Evolutionary conservation across 2,329 filamentous ascomycete species (phyloP).

Genomic region (Sclerotinia borealis): DNA sequence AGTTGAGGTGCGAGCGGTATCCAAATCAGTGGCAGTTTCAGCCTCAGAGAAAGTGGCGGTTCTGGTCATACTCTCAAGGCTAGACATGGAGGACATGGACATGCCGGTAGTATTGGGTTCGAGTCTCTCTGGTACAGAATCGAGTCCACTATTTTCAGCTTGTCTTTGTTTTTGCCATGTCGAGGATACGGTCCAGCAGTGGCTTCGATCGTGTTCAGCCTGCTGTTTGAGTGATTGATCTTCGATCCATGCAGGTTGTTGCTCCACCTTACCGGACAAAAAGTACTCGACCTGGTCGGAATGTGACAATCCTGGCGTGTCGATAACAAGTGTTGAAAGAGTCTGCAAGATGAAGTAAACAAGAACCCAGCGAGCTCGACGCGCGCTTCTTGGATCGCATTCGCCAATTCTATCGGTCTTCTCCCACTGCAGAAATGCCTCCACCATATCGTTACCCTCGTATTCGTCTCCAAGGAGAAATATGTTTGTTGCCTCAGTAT

Average conservation of each 20-base stretch:
- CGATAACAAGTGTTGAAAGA: slow-evolving; percentile 52
- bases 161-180: background rate
- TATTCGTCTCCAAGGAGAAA: slow-evolving; percentile 49
- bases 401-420: slow-evolving; percentile 46
- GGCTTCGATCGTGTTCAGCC: slow-evolving; percentile 27
- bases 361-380: slow-evolving; percentile 55
- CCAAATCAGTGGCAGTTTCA: background rate
- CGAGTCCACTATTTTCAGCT: background rate
- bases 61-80: slow-evolving; percentile 4
- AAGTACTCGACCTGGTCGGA: slow-evolving; percentile 50
- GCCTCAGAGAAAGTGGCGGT: slow-evolving; percentile 10
- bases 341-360: slow-evolving; percentile 56
- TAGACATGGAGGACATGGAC: background rate
- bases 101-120: background rate
- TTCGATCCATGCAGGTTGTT: slow-evolving; percentile 50
- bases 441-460: slow-evolving; percentile 47
- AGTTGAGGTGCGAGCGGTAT: background rate
- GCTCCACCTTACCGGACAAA: slow-evolving; percentile 47
- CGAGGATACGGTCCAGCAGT: slow-evolving; percentile 30
- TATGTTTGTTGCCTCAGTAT: slow-evolving; percentile 55
- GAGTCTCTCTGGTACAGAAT: background rate
- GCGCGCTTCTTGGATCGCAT: slow-evolving; percentile 48
- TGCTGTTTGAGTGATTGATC: slow-evolving; percentile 24
- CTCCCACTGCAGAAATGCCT: slow-evolving; percentile 51
- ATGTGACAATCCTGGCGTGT: slow-evolving; percentile 48